Evolutionary conservation across 2,329 filamentous ascomycete species (phyloP).

Genomic region (Talaromyces funiculosus): DNA sequence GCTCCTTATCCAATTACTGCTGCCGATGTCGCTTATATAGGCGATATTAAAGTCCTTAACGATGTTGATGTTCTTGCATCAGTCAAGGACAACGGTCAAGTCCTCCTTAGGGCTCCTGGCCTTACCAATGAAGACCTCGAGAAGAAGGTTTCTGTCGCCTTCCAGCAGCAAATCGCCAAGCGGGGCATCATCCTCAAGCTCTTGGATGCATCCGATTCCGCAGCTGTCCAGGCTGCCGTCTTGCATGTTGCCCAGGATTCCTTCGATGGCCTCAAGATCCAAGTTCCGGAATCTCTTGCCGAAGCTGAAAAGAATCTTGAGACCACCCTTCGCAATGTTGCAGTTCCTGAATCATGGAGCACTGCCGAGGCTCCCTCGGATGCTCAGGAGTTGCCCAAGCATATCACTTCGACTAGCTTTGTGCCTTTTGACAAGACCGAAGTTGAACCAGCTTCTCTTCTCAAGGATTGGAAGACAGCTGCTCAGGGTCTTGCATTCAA

Average conservation of each 20-base stretch:
- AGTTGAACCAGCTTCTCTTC: slow-evolving; percentile 57
- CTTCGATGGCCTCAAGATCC: slow-evolving; percentile 61
- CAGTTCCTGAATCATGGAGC: slow-evolving; percentile 75
- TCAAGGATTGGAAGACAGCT: slow-evolving; percentile 73
- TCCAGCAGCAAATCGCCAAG: slow-evolving; percentile 66
- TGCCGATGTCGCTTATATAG: slow-evolving; percentile 74
- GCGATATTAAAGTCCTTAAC: slow-evolving; percentile 71
- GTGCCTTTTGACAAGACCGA: slow-evolving; percentile 71
- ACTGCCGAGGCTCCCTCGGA: slow-evolving; percentile 51
- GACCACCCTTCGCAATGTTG: slow-evolving; percentile 64
- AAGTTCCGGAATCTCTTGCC: slow-evolving; percentile 57
- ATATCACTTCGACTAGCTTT: slow-evolving; percentile 76
- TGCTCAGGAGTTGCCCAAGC: slow-evolving; percentile 49
- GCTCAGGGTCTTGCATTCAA: slow-evolving; percentile 90
- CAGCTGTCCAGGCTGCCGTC: slow-evolving; percentile 76
- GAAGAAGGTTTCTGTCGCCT: slow-evolving; percentile 67
- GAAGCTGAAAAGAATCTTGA: slow-evolving; percentile 57
- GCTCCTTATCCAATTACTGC: slow-evolving; percentile 74
- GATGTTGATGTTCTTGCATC: slow-evolving; percentile 68
- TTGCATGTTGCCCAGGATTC: slow-evolving; percentile 68
- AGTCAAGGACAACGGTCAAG: slow-evolving; percentile 63
- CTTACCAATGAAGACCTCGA: slow-evolving; percentile 86
- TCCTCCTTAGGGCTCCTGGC: slow-evolving; percentile 70
- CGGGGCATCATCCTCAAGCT: slow-evolving; percentile 68
- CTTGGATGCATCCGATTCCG: slow-evolving; percentile 65